Base-by-base conservation (phyloP, 2,329 filamentous ascomycete genomes). In the Dactylellina parvicollis region DNA sequence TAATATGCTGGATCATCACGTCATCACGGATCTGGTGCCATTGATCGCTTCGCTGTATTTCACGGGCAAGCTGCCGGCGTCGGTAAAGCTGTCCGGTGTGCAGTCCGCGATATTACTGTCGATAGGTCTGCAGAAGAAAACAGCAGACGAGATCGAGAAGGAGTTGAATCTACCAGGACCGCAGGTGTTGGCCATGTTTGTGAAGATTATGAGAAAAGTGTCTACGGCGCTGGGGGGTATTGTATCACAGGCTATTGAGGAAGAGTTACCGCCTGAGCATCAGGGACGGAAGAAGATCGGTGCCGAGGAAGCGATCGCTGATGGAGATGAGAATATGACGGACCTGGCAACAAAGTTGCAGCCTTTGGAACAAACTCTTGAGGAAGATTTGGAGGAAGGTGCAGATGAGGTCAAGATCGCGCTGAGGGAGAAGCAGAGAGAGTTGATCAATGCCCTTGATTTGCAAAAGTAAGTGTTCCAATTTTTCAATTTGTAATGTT, bases 1-100 rank as follows among this genome's bases (percentile, higher is more conserved):
- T 82, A 96, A 96, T 82, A 91, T 97, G 86, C 88, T 99, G 42
- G 96, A 99, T 81, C 96, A 98, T 83, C 96, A 97, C 79, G 93
- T 97, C 77, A 95, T 99, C 62, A 86, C 98, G 26, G 96, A 99
- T 80, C 87, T 99, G 79, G 85, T 99, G 64, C 95, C 95, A 0
- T 86, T 85, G 1, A 88, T 99, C 75, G 90, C 95, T 0, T 85
- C 85, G 22, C 86, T 96, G 24, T 97, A 94, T 83, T 99, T 99
- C 81, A 88, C 87, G 0, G 91, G 92, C 50, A 87, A 89, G 8
- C 83, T 98, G 16, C 87, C 85, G 77, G 81, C 82, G 34, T 84
- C 84, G 54, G 85, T 96, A 77, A 89, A 86, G 62, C 84, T 99
- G 60, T 90, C 87, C 3, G 89, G 90, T n/a, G 86, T 97, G 0